phyloP scores from a whole-genome alignment of 495 filamentous ascomycete genomes.

The Penicillium atrosanguineum region DNA sequence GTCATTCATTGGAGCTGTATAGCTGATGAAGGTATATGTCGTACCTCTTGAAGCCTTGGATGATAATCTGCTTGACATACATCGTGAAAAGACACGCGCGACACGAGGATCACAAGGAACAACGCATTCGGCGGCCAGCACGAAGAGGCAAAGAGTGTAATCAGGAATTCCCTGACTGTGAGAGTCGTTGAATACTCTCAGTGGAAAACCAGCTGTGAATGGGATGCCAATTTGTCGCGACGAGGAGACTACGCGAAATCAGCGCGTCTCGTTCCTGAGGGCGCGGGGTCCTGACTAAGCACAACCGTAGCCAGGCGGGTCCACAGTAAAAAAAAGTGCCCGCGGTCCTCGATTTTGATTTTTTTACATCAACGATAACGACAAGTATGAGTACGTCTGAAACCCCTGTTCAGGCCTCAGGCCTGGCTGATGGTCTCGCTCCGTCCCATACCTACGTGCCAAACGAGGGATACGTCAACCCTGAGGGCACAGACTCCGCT shows the following conservation, averaged over 20 bases:
- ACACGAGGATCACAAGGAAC: slow-evolving; percentile 30
- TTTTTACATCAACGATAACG: slow-evolving; percentile 10
- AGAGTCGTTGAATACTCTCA: neutral
- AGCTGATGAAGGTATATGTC: slow-evolving; percentile 10
- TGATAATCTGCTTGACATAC: slow-evolving; percentile 99
- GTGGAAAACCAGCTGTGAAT: slow-evolving; percentile 1
- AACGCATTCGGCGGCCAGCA: slow-evolving; percentile 39
- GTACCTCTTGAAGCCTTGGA: slow-evolving; percentile 99
- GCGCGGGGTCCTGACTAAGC: slow-evolving; percentile 39
- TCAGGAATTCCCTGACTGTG: slow-evolving; percentile 1
- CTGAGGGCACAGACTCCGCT: slow-evolving; percentile 31
- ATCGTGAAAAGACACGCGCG: slow-evolving; percentile 55
- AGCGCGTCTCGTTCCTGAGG: slow-evolving; percentile 23
- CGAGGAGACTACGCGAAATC: slow-evolving; percentile 20
- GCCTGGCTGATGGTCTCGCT: slow-evolving; percentile 44
- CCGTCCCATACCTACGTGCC: slow-evolving; percentile 55
- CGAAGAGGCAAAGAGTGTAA: slow-evolving; percentile 8
- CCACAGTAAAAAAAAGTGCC: slow-evolving; percentile 40
- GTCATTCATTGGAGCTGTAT: neutral
- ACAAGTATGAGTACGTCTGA: slow-evolving; percentile 29
- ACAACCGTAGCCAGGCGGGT: slow-evolving; percentile 29
- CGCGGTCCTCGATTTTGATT: neutral
- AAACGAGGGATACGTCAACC: slow-evolving; percentile 52
- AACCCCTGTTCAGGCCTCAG: slow-evolving; percentile 17
- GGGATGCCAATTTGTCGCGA: slow-evolving; percentile 13